Conservation (phyloP, 331 rosid genomes). For the Rosa hybrid region DNA sequence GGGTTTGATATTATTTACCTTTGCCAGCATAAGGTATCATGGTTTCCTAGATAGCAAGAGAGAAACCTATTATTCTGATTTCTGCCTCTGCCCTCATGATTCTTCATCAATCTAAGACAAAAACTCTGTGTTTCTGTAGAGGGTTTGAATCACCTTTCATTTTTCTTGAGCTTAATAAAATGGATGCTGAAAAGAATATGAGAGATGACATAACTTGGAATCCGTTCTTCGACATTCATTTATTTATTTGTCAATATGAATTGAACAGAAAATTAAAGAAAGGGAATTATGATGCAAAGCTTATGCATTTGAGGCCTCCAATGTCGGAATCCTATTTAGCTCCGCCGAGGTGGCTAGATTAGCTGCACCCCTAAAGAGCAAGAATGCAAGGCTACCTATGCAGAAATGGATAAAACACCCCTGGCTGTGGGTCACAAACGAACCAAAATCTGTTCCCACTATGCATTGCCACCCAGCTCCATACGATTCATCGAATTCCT, state of each 20-base stretch:
- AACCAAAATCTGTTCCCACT: conserved; percentile 85
- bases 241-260: conserved; percentile 9
- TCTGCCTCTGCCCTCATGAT: no score
- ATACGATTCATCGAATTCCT: conserved; percentile 62
- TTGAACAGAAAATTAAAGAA: neutral
- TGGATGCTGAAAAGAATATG: conserved; percentile 1
- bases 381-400: conserved; percentile 63
- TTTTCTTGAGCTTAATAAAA: neutral
- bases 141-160: neutral
- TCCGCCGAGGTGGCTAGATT: conserved; percentile 33
- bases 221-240: conserved; percentile 1
- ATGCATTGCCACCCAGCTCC: conserved; percentile 92
- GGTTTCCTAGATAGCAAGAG: no score
- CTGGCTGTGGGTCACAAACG: conserved; percentile 78
- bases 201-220: conserved; percentile 1
- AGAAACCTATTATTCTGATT: no score
- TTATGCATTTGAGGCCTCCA: conserved; percentile 38
- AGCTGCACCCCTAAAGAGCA: conserved; percentile 68
- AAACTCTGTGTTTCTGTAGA: no score
- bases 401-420: conserved; percentile 78
- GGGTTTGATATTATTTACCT: no score
- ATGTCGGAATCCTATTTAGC: conserved; percentile 30
- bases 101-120: no score
- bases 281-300: neutral
- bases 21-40: no score